Evolutionary conservation across 139 green algal species (phyloP).

Genomic region (Coelastrella sp.): DNA sequence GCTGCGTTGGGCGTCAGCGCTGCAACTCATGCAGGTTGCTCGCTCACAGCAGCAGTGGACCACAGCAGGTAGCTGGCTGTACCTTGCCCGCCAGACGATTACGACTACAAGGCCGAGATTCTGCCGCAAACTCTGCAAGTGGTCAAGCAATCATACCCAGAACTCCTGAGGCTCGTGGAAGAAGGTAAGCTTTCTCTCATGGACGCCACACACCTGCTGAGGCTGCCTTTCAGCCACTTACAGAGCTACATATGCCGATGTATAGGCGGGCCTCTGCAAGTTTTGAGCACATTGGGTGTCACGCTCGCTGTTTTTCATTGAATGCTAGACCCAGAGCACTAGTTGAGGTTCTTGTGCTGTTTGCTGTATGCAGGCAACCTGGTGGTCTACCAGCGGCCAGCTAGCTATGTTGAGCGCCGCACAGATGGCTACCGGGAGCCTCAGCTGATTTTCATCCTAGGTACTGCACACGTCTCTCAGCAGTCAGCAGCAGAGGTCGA

Average conservation of each 20-base stretch:
- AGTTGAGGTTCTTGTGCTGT: too few relatives aligned
- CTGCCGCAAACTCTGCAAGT: neutral
- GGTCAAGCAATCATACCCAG: conserved; percentile 41
- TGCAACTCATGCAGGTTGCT: neutral
- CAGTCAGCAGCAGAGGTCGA: conserved; percentile 27
- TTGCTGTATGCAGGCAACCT: conserved; percentile 68
- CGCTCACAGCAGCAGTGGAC: neutral
- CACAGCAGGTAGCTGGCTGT: conserved; percentile 12
- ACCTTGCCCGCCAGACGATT: conserved; percentile 46
- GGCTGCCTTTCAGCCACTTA: too few relatives aligned
- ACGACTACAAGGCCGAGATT: conserved; percentile 49
- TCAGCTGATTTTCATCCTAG: conserved; percentile 75
- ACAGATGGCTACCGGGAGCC: conserved; percentile 86
- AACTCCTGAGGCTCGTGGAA: conserved; percentile 60
- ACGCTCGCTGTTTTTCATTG: too few relatives aligned
- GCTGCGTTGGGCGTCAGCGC: neutral
- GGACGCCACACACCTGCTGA: neutral
- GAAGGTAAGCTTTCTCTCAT: conserved; percentile 47
- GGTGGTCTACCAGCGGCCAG: conserved; percentile 68
- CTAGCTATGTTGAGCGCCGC: conserved; percentile 75
- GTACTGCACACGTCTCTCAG: conserved; percentile 77
- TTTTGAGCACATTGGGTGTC: too few relatives aligned
- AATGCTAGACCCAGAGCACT: too few relatives aligned
- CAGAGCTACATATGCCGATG: too few relatives aligned
- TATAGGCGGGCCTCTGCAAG: too few relatives aligned